Evolutionary conservation across 169 alveolate species (phyloP), one percentile per base, ranked within the genome.

Genomic region (Plasmodium vinckei): DNA sequence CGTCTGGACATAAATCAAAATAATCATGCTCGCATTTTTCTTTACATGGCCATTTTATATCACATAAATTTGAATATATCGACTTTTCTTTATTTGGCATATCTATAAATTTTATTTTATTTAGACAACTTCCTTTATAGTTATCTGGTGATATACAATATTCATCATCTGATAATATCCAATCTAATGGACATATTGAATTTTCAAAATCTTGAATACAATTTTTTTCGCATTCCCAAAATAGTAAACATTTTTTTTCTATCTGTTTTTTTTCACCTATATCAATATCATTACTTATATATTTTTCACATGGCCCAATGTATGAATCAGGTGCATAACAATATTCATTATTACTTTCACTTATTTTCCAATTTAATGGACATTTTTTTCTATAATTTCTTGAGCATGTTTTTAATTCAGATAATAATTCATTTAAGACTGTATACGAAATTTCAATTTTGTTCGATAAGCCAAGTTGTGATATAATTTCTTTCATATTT

Each of bases 1-100:
- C 94, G 3, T 86, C 73, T 21, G 96, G 96, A 19, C 96, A 93
- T 42, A 93, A 77, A 77, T 89, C 93, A 46, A 95, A 79, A 56
- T 87, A 93, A 87, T 93, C 95, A 27, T 72, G 87, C 19, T 87
- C 92, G 61, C 96, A 93, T 59, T 84, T 87, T 53, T 70, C 84
- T 27, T 70, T 86, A 25, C 91, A 86, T 63, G 91, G 87, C 91
- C 91, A 86, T 61, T 56, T 68, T 5, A 86, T 9, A 53, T 86
- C 87, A 47, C 91, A 86, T 53, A 86, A 39, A 72, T 86, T 86
- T 3, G 91, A 86, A 53, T 86, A 86, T 13, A 86, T 86, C 23
- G 68, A 15, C 46, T 86, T 86, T 64, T 86, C 91, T 53, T 86
- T 86, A 59, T 64, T 70, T 19, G 51, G 33, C 91, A 86, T 86